Evolutionary conservation across 2,329 filamentous ascomycete genomes (phyloP).

Genomic region (Rhinocladiella similis): DNA sequence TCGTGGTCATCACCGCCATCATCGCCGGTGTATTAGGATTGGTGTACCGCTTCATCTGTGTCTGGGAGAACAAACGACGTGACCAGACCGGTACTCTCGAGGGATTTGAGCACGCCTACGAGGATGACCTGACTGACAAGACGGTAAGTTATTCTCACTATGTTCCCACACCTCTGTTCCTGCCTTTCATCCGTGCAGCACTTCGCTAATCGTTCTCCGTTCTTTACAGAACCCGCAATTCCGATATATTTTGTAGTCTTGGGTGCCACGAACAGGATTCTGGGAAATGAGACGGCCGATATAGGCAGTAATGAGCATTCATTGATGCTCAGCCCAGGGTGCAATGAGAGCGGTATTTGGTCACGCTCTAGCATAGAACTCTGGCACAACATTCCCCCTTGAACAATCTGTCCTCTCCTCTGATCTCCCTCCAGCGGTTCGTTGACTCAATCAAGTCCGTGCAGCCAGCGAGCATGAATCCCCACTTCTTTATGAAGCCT

Average conservation of each 20-base stretch:
- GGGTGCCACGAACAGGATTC: background rate
- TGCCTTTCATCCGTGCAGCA: background rate
- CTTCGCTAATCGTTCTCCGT: too few species aligned
- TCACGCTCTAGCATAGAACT: too few species aligned
- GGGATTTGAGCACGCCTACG: conserved; percentile 53
- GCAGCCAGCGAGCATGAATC: too few species aligned
- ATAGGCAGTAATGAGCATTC: too few species aligned
- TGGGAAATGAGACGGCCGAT: too few species aligned
- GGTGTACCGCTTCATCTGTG: conserved; percentile 13
- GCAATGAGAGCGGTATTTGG: too few species aligned
- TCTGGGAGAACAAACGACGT: conserved; percentile 26
- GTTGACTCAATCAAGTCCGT: too few species aligned
- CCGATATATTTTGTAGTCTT: background rate
- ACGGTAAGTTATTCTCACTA: conserved; percentile 19
- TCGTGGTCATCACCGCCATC: conserved; percentile 23
- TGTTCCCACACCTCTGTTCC: background rate
- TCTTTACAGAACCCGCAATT: conserved; percentile 1
- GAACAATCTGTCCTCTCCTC: too few species aligned
- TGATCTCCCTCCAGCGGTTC: too few species aligned
- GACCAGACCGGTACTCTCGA: conserved; percentile 37
- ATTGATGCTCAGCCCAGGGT: too few species aligned
- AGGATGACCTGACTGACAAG: conserved; percentile 53
- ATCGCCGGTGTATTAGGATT: conserved; percentile 30
- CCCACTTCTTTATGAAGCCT: too few species aligned
- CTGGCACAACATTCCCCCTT: too few species aligned